Conservation (phyloP, 805 yeast species). For the Wickerhamiella allomyrinae region DNA sequence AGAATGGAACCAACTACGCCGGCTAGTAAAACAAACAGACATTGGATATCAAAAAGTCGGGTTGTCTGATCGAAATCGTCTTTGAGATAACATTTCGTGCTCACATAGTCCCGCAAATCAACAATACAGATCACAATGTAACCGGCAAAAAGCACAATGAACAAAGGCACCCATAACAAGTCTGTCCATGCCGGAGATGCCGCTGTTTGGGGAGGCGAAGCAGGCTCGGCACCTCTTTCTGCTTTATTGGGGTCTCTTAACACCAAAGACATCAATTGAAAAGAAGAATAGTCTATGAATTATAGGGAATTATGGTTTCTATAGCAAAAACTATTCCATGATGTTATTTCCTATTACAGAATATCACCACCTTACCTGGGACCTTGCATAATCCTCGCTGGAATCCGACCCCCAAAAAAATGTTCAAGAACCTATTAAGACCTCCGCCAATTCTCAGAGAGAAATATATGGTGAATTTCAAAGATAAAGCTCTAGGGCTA, state of each 20-base stretch:
- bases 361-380: too few relatives aligned
- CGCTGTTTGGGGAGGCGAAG: too few relatives aligned
- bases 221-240: too few relatives aligned
- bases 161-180: conserved; percentile 17
- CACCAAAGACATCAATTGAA: too few relatives aligned
- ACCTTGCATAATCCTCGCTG: conserved; percentile 1
- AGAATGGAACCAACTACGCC: conserved; percentile 46
- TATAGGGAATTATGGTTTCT: too few relatives aligned
- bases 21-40: conserved; percentile 58
- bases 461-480: conserved; percentile 44
- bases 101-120: conserved; percentile 48
- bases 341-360: too few relatives aligned
- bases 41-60: conserved; percentile 49
- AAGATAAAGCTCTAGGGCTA: conserved; percentile 32
- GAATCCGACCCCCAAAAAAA: neutral
- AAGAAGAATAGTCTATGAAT: too few relatives aligned
- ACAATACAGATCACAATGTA: conserved; percentile 58
- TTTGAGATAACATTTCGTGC: conserved; percentile 43
- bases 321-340: too few relatives aligned
- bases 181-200: conserved; percentile 13
- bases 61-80: conserved; percentile 41
- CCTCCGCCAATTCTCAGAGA: conserved; percentile 16
- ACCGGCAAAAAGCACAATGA: conserved; percentile 37
- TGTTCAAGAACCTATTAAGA: conserved; percentile 7
- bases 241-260: too few relatives aligned